Base-by-base conservation (phyloP, 1,284 basidiomycete genomes). In the Sphaerobolus stellatus region DNA sequence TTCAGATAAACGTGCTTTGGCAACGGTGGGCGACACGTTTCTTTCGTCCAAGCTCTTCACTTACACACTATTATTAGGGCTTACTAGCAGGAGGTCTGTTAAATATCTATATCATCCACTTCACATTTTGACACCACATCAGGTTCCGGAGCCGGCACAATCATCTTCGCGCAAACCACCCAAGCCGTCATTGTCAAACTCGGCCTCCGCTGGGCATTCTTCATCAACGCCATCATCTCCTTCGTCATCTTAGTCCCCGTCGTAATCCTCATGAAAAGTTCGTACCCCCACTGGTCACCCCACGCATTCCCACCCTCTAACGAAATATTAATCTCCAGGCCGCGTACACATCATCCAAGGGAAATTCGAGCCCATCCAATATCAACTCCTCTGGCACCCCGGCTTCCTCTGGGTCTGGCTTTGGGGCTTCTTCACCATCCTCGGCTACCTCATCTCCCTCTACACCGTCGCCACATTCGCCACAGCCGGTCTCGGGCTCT, bases 401-500 rank as follows among this genome's bases (percentile, higher is more conserved):
- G 65, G 66, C n/a, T 68, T 66, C 50, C n/a, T 57, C 14, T 68
- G 59, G 40, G 56, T 68, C 18, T 60, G 59, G 45, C 45, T 62
- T 13, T 68, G 64, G 57, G 61, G 62, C 8, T 57, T 59, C 8
- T 63, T 66, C 34, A 53, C 56, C 49, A 60, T 66, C 62, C 66
- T 75, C 56, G 70, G 67, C 27, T 75, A 73, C 64, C 71, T 73
- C 54, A 69, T 75, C 33, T 65, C 71, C n/a, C 64, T 76, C 48
- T 74, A 71, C 59, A 69, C 73, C 9, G 63, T 75, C 48, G 69
- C 74, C 0, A 71, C 74, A 6, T 75, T 67, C 61, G 69, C 73
- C n/a, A 72, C 71, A 0, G 56, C 63, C 52, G 74, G 64, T 0
- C 62, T 75, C 4, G 66, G 67, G 3, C 54, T 76, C 13, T 62